Conservation (phyloP, 164 flowering plant genomes). For the Tetrastigma voinierianum region DNA sequence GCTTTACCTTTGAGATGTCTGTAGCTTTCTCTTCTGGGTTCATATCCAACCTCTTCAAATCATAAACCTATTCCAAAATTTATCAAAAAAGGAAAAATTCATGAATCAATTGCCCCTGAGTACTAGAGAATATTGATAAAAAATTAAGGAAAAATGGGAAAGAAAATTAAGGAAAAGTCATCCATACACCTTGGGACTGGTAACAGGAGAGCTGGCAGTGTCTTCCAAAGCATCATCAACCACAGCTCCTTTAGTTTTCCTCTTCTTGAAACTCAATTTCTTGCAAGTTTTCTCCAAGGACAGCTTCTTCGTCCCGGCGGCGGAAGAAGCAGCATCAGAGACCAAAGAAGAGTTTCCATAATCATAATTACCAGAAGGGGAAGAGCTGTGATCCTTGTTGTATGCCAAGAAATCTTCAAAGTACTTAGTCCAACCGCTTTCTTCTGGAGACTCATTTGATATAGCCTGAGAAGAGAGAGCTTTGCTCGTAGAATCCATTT, state of each 20-base stretch:
- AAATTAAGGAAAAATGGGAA: not conserved
- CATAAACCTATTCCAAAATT: slow-evolving; percentile 26
- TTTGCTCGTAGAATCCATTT: slow-evolving; percentile 21
- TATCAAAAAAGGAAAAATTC: not conserved
- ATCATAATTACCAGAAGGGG: slow-evolving; percentile 12
- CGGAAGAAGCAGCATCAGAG: slow-evolving; percentile 57
- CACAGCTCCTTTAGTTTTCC: slow-evolving; percentile 16
- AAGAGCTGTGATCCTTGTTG: slow-evolving; percentile 6
- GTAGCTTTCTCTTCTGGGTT: slow-evolving; percentile 19
- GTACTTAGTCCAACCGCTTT: slow-evolving; percentile 66
- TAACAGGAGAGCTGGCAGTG: slow-evolving; percentile 66
- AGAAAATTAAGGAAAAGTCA: not conserved
- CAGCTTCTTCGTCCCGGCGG: slow-evolving; percentile 24
- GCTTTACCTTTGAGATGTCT: slow-evolving; percentile 10
- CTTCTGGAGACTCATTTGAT: slow-evolving; percentile 29
- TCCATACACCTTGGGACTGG: slow-evolving; percentile 52
- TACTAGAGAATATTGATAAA: not conserved
- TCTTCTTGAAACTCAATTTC: slow-evolving; percentile 35
- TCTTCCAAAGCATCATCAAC: slow-evolving; percentile 57
- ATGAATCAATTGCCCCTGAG: not conserved
- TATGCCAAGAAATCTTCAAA: slow-evolving; percentile 45
- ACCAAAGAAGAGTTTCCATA: slow-evolving; percentile 33
- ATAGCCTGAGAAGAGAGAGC: slow-evolving; percentile 5
- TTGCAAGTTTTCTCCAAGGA: slow-evolving; percentile 10
- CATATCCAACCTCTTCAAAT: slow-evolving; percentile 20